A percentile compares a stretch with the other conserved stretches of the same genome.
phyloP scores from a whole-genome alignment of 306 rosid genomes.

The Amphicarpaea edgeworthii region DNA sequence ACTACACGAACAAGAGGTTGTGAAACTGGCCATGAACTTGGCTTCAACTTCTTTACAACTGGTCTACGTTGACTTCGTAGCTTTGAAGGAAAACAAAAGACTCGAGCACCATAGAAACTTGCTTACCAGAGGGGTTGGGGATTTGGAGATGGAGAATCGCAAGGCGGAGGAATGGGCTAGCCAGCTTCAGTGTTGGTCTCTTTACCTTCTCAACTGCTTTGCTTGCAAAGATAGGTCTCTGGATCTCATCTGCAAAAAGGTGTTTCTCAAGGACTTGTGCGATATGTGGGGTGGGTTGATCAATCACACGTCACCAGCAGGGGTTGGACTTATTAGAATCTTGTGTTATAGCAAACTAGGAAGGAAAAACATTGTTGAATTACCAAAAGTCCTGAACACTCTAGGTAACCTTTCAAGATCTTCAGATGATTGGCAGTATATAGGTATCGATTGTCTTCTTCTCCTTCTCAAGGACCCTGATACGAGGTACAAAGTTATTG shows the following conservation, averaged over 20 bases:
- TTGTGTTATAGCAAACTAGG: conserved; percentile 67
- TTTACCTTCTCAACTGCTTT: conserved; percentile 75
- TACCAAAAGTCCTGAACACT: conserved; percentile 49
- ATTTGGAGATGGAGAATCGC: conserved; percentile 70
- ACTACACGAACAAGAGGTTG: conserved; percentile 56
- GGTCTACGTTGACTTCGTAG: conserved; percentile 59
- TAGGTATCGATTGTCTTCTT: conserved; percentile 81
- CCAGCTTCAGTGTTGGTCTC: conserved; percentile 85
- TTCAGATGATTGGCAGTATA: conserved; percentile 89
- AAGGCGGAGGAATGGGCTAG: conserved; percentile 88
- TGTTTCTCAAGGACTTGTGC: conserved; percentile 58
- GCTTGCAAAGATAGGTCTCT: conserved; percentile 70
- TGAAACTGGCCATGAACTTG: conserved; percentile 56
- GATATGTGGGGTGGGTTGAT: conserved; percentile 86
- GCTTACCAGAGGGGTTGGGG: conserved; percentile 78
- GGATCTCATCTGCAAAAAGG: conserved; percentile 63
- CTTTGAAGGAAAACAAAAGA: conserved; percentile 53
- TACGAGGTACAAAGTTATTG: conserved; percentile 71
- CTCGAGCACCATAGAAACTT: conserved; percentile 66
- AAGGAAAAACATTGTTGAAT: conserved; percentile 60
- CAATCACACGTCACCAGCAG: conserved; percentile 71
- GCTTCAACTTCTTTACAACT: conserved; percentile 65
- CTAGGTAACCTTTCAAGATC: conserved; percentile 78
- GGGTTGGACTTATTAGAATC: conserved; percentile 76
- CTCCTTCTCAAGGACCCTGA: conserved; percentile 72